Base-by-base conservation (phyloP, 805 yeast genomes). In the Pichia insulana region DNA sequence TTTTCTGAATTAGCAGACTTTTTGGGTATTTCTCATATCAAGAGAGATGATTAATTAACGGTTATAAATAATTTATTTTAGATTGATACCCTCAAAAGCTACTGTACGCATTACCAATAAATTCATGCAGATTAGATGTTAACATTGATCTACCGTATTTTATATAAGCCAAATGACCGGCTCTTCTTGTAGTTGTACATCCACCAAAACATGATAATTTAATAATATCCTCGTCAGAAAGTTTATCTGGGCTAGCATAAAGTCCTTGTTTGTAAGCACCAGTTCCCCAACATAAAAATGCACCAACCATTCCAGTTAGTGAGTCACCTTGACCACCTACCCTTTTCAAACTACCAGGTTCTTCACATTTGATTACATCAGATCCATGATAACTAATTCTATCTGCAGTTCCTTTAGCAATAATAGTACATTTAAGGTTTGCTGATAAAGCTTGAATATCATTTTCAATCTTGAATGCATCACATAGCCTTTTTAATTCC, bases 321-420 rank as follows among this genome's bases (percentile, higher is more conserved):
- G 96, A 83, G 54, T 92, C 98, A 20, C 98, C 98, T 63, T 92
- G 97, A 0, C 98, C 98, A 11, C 97, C 96, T 7, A 85, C 94
- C 41, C 98, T 70, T 55, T 85, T 82, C 39, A 65, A 61, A 7
- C 92, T 80, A 1, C 97, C 97, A 13, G 58, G 53, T 27, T 66
- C 55, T 30, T 68, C 69, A 18, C 36, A 28, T 47, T 70, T 73
- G 7, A 84, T 48, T 5, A 64, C 53, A 4, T 59, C 55, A 4
- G 62, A 66, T 2, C 74, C 75, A 39, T 70, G 64, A 5, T 33
- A 36, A 16, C 77, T 81, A 10, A 88, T 80, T 30, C 73, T 49
- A 55, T 92, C 98, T 2, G 51, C 49, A 0, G 52, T 42, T 2
- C 97, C 97, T 60, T 92, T 92, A 30, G 82, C 75, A 15, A 92